Evolutionary conservation across 1,284 basidiomycete species (phyloP).

Genomic region (Athelia psychrophila): DNA sequence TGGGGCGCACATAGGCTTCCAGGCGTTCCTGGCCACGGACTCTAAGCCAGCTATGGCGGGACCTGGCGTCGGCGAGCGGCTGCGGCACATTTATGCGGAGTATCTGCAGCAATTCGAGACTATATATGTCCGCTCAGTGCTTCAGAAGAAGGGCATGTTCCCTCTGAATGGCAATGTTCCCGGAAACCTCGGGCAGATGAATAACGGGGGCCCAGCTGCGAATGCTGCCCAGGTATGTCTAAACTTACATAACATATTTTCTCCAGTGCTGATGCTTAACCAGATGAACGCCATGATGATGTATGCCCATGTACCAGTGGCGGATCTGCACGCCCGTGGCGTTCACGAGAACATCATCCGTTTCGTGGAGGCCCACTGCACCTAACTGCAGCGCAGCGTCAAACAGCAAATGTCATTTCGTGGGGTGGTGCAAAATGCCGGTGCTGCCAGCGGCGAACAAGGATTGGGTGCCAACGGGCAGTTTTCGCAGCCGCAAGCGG

Average conservation of each 20-base stretch:
- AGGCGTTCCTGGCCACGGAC: constrained; percentile 55
- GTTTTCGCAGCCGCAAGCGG: too few relatives aligned
- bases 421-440: background rate
- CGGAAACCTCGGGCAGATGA: background rate
- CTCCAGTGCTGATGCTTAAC: constrained; percentile 17
- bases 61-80: constrained; percentile 54
- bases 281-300: constrained; percentile 40
- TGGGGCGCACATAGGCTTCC: constrained; percentile 60
- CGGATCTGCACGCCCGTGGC: constrained; percentile 50
- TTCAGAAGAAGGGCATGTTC: constrained; percentile 18
- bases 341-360: constrained; percentile 50
- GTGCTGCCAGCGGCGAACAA: too few relatives aligned
- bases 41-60: constrained; percentile 54
- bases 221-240: background rate
- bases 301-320: constrained; percentile 39
- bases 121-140: constrained; percentile 40
- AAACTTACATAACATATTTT: background rate
- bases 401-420: constrained; percentile 26
- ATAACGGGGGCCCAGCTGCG: background rate
- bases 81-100: constrained; percentile 58
- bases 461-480: too few relatives aligned
- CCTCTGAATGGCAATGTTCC: constrained; percentile 17
- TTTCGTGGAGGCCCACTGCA: constrained; percentile 55
- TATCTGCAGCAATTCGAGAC: constrained; percentile 57
- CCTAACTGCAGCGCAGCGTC: constrained; percentile 37